Base-by-base conservation (phyloP, 1,284 basidiomycete genomes). In the Sporisorium reilianum region DNA sequence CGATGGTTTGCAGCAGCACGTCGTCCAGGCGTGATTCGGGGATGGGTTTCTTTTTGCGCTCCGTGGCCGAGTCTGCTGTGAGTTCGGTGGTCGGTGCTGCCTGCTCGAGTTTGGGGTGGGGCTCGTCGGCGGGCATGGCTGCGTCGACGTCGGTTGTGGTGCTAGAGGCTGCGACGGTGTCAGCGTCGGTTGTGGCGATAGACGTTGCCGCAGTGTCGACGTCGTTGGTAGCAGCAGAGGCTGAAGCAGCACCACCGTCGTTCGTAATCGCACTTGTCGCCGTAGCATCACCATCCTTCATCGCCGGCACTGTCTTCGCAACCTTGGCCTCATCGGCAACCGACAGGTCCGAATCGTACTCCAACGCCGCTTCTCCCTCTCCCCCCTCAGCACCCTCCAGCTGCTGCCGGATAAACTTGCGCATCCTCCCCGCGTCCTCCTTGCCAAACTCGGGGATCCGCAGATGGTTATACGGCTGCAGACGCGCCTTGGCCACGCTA, bases 401-500 rank as follows among this genome's bases (percentile, higher is more conserved):
- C 38, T 58, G 30, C n/a, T 70, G 55, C 12, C 34, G 41, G 6
- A 70, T 64, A 18, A 55, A 75, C 45, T 52, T 53, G 8, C 30
- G 34, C 67, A 75, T 75, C 48, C 28, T 44, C 20, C 11, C 50
- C 16, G 71, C 75, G 2, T 50, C 60, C 48, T 61, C 25, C 34
- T 62, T 63, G 25, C 49, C 79, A 50, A 79, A 84, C 32, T 82
- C 81, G 3, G 77, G 77, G 7, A 84, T 73, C 25, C 77, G 30
- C 25, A 84, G 38, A 30, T 83, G 80, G 49, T 83, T 84, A 48
- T 53, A 91, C 0, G 93, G 93, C 79, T 95, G 93, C 30, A 92
- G 85, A 20, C 86, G 87, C 0, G 92, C 93, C 82, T 95, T 95
- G 45, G 87, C 87, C 8, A 89, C 88, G 2, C 92, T 93, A 81